A percentile compares a stretch with the other conserved stretches of the same genome.
Conservation (phyloP, 2,329 filamentous ascomycete species). For the Nothomitra cinnamomea region DNA sequence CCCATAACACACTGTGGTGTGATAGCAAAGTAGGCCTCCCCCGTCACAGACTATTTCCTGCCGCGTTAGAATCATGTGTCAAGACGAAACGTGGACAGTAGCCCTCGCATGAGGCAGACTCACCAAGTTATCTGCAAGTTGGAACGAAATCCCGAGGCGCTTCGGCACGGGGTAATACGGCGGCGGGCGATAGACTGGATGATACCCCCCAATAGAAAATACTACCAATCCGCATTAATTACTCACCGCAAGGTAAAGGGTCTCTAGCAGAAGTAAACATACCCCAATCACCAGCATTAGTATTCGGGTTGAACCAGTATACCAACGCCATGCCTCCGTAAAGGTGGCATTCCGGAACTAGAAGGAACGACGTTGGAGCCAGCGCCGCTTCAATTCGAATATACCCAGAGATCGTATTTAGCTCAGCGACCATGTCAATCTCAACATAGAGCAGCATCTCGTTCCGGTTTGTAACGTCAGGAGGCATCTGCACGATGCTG, state of each 20-base stretch:
- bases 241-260: too few relatives aligned
- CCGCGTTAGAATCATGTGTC: too few relatives aligned
- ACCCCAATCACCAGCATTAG: slow-evolving; percentile 23
- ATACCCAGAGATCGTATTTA: background rate
- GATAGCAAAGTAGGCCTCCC: slow-evolving; percentile 11
- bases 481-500: background rate
- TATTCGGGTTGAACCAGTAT: background rate
- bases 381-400: background rate
- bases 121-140: slow-evolving; percentile 1
- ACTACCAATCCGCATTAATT: too few relatives aligned
- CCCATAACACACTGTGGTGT: slow-evolving; percentile 9
- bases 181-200: slow-evolving; percentile 21
- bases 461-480: background rate
- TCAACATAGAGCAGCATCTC: background rate
- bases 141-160: slow-evolving; percentile 2
- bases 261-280: too few relatives aligned
- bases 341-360: background rate
- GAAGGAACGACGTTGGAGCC: background rate
- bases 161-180: slow-evolving; percentile 19
- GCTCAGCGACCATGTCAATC: background rate
- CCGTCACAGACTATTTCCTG: too few relatives aligned
- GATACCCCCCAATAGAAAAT: slow-evolving; percentile 30
- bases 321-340: background rate
- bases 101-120: too few relatives aligned
- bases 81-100: too few relatives aligned